Evolutionary conservation across 2,329 filamentous ascomycete genomes (phyloP).

Genomic region (Colletotrichum sp.): DNA sequence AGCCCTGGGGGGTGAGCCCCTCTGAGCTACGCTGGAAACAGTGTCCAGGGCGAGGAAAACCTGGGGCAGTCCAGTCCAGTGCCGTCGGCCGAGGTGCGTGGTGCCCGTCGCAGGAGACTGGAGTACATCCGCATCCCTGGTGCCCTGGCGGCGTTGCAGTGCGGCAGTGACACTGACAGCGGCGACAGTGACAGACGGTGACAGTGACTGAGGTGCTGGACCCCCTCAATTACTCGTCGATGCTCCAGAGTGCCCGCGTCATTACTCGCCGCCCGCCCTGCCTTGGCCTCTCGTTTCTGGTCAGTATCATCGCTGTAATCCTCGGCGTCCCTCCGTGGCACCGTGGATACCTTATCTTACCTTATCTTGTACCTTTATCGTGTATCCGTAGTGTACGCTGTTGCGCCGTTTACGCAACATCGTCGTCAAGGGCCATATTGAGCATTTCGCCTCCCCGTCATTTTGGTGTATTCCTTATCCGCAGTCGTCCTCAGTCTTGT

Average conservation of each 20-base stretch:
- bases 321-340: background rate
- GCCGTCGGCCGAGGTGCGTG: background rate
- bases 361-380: background rate
- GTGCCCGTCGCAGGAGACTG: background rate
- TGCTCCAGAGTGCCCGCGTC: background rate
- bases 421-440: background rate
- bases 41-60: background rate
- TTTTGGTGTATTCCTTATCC: background rate
- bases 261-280: constrained; percentile 9
- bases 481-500: background rate
- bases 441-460: background rate
- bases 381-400: background rate
- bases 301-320: constrained; percentile 6
- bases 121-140: background rate
- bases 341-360: background rate
- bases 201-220: background rate
- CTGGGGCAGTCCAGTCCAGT: background rate
- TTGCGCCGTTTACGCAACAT: background rate
- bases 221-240: background rate
- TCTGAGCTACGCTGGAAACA: background rate
- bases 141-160: background rate
- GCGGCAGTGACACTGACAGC: background rate
- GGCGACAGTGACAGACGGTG: background rate
- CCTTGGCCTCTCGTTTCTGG: background rate
- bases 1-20: background rate